These are phyloP conservation scores for Aspergillus sp. DNA, from an alignment of 2,329 filamentous ascomycete species.

Conservation along the genomic window DNA sequence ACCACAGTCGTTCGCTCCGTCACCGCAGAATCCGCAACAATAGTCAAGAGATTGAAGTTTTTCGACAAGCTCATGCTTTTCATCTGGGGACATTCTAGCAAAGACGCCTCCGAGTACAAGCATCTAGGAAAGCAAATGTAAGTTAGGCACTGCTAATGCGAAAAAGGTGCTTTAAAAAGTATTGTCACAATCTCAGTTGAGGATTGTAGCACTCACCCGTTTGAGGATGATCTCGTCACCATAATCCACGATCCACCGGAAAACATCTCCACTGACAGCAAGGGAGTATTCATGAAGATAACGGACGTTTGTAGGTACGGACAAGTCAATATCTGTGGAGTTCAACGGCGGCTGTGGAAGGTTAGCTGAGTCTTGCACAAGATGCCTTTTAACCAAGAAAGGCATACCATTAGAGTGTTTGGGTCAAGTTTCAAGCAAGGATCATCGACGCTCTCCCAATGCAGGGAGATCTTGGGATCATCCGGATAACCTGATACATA, in stretches of 20 bases:
- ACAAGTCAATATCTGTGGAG: slow-evolving; percentile 72
- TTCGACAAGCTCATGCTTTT: slow-evolving; percentile 96
- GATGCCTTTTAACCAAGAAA: neutral
- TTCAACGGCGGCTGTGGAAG: slow-evolving; percentile 65
- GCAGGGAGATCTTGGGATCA: slow-evolving; percentile 70
- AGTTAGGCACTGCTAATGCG: neutral
- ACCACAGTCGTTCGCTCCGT: slow-evolving; percentile 96
- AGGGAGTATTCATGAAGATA: slow-evolving; percentile 83
- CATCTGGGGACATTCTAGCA: slow-evolving; percentile 97
- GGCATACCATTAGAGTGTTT: slow-evolving; percentile 66
- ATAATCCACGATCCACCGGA: slow-evolving; percentile 94
- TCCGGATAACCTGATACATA: slow-evolving; percentile 60
- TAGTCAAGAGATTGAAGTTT: slow-evolving; percentile 96
- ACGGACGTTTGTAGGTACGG: slow-evolving; percentile 78
- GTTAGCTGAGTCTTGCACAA: slow-evolving; percentile 4
- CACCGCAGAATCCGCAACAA: slow-evolving; percentile 92
- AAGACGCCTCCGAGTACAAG: slow-evolving; percentile 90
- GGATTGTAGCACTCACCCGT: slow-evolving; percentile 50
- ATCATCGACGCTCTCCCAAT: slow-evolving; percentile 96
- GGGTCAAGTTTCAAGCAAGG: slow-evolving; percentile 73
- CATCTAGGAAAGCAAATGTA: slow-evolving; percentile 57
- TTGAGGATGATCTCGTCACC: slow-evolving; percentile 77
- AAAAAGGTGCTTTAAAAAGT: neutral
- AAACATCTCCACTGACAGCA: slow-evolving; percentile 88
- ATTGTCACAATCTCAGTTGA: neutral